Base-by-base conservation (phyloP, 352 stramenopile genomes). In the Phytophthora cajani region DNA sequence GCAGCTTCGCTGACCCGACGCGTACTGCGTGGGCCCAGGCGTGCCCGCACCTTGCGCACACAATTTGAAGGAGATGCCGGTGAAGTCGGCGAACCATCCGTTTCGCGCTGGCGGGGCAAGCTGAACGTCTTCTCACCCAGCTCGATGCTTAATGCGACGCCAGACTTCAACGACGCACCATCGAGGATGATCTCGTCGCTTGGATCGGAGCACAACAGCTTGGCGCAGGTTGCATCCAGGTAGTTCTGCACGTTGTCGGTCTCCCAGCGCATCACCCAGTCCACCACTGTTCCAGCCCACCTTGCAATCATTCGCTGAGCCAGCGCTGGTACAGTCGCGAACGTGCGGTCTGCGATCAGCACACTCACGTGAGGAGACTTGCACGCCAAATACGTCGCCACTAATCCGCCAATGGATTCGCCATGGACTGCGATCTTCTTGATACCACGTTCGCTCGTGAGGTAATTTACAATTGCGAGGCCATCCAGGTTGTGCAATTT, bases 151-250 rank as follows among this genome's bases (percentile, higher is more conserved):
- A 95, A 46, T 12, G 89, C 88, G 4, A 95, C 84, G 2, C 89
- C 89, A 10, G 87, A 85, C 47, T 97, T 97, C 12, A 97, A 75
- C 8, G 89, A 97, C 9, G 88, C 89, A 23, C 77, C 81, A 57
- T 97, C 89, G 2, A 84, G 66, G 40, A 97, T 94, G 44, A 97
- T 95, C 52, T 95, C 88, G 51, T 97, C 89, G 38, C 84, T 72
- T 0, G 88, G 77, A 52, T 97, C 88, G 0, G 88, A 97, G 64
- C 89, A 97, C 3, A 97, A 57, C 8, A 97, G 62, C 62, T 95
- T 97, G 6, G 83, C 77, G 64, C 89, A 97, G 1, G 71, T 75
- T n/a, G 85, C 84, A 1, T 80, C 71, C 19, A 95, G 51, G 53
- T 92, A 95, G 58, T 95, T 94, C 25, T 75, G 77, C 1, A 85